These are phyloP conservation scores for Plasmodium sp. DNA, from an alignment of 169 alveolate genomes.

Conservation along the genomic window DNA sequence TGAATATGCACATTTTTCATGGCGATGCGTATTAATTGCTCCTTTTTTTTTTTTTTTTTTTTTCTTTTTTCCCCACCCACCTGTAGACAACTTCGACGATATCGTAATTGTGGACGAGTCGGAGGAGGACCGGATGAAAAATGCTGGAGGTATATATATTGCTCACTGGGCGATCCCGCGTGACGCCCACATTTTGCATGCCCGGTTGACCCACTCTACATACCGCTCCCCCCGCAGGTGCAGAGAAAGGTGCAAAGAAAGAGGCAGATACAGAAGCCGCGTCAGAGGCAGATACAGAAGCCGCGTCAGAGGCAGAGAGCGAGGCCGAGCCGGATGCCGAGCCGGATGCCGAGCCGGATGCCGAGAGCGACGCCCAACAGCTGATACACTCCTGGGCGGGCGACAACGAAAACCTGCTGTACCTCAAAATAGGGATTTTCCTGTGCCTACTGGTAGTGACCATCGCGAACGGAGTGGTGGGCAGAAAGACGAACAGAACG, in stretches of 20 bases:
- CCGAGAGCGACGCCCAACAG: too few species aligned
- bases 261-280: not conserved
- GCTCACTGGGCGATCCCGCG: not conserved
- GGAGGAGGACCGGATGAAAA: not conserved
- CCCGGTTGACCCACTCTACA: not conserved
- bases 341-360: not conserved
- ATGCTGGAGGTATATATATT: not conserved
- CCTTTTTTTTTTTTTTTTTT: slow-evolving; percentile 11
- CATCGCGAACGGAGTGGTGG: slow-evolving; percentile 38
- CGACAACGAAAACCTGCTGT: slow-evolving; percentile 53
- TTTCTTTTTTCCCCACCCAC: not conserved
- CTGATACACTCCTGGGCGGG: slow-evolving; percentile 26
- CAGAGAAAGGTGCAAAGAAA: not conserved
- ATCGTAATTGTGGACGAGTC: slow-evolving; percentile 21
- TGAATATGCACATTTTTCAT: not conserved
- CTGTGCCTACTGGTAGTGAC: not conserved
- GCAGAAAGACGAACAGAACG: slow-evolving; percentile 27
- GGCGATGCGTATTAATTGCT: not conserved
- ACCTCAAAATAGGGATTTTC: slow-evolving; percentile 11
- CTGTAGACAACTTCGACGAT: slow-evolving; percentile 37
- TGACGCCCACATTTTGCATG: not conserved
- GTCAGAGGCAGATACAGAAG: not conserved
- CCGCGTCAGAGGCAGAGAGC: not conserved
- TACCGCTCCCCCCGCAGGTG: not conserved
- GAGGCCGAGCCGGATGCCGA: too few species aligned